Base-by-base conservation (phyloP, 2,329 filamentous ascomycete genomes). In the Talaromyces funiculosus region DNA sequence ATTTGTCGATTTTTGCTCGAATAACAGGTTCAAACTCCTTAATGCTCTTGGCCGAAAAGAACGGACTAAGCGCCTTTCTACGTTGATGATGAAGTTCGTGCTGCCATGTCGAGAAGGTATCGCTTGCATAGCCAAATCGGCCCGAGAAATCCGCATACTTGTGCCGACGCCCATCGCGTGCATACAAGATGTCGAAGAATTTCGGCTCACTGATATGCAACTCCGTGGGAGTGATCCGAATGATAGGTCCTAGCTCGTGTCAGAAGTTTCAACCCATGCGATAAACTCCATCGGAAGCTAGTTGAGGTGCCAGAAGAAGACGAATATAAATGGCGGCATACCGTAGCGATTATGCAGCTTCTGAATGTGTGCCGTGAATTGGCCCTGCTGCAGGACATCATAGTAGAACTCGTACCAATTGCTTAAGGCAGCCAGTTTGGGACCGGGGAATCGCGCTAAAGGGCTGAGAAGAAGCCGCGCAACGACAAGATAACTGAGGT, bases 21-120 rank as follows among this genome's bases (percentile, higher is more conserved):
- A 72, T 55, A 33, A 66, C 60, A 0, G 68, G 67, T 18, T 71
- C 66, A 7, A 67, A 62, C 12, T 65, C 53, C n/a, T 64, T 63
- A 37, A 74, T 72, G 9, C 69, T 66, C 20, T 62, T 57, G n/a
- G 61, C 65, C 4, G 73, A 72, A 64, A 75, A 75, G 67, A 70
- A 75, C 9, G 72, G 71, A 58, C 69, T 74, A 64, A 75, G 68
- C 6, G 70, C 64, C 29, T 69, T 67, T 4, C 73, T 68, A 8
- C 70, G 65, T 20, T 69, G 63, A 3, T 71, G 70, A 60, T 75
- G 73, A 9, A 66, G 67, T 37, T 67, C 65, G 57, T 73, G 67
- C 51, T 73, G 67, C 55, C 68, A 64, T 1, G 69, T 67, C 4
- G 67, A 68, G 57, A 75, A 75, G 66, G 72, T 68, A 47, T 71